Evolutionary conservation across 768 basidiomycete genomes (phyloP), one percentile per base, ranked within the genome.

Genomic region (Chalciporus chontae): DNA sequence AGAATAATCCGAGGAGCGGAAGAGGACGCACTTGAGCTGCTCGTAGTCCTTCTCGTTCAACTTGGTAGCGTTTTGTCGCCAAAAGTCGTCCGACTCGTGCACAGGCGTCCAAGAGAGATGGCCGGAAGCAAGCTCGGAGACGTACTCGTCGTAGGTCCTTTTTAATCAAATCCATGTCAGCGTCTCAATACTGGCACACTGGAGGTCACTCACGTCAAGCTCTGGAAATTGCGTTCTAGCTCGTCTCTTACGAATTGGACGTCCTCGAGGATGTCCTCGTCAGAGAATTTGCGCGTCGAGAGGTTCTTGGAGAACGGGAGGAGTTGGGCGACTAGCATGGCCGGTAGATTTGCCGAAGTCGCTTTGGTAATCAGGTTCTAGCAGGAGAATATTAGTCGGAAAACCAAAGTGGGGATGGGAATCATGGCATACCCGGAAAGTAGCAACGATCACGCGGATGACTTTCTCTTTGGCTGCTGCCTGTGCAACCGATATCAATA

Each of bases 91-190:
- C 2, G 90, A 94, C 63, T 94, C 90, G 62, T 99, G 96, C 9
- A 92, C 89, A 11, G 95, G 94, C 5, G 90, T 85, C 96, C 96
- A 98, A 6, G 91, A 88, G 21, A 98, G 71, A 65, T 93, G 92
- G 2, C 94, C 94, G 5, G 89, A 90, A 15, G 82, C 74, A 26
- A 99, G 73, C 66, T 98, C 95, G 0, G 92, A 94, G 10, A 79
- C 81, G 63, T 97, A 99, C 69, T 97, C 94, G 64, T 98, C 96
- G 65, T 90, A 99, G 1, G 93, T 99, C 51, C 94, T 97, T 42
- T 39, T 21, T 21, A 21, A 21, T 21, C 21, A 4, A 21, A 4
- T 21, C 4, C 21, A 21, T 4, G 21, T 21, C 21, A 21, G 21
- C 21, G 21, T 21, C 21, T 21, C 21, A 21, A 21, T 21, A 21